Conservation (phyloP, 2,329 filamentous ascomycete genomes). For the Phoma sp. region DNA sequence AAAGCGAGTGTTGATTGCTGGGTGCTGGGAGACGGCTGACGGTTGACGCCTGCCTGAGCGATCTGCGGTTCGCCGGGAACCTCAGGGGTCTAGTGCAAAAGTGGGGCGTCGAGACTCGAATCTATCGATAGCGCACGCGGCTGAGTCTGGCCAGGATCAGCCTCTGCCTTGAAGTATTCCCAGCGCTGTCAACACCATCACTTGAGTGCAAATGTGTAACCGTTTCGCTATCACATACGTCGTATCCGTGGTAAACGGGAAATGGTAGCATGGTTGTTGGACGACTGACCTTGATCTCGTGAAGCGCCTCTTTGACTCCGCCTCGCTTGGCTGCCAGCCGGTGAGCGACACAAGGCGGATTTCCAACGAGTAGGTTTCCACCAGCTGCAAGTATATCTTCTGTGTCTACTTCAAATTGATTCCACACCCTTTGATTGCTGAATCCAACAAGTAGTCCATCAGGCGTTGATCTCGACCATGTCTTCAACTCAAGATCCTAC, state of each 20-base stretch:
- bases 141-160: slow-evolving; percentile 3
- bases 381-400: neutral
- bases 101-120: slow-evolving; percentile 7
- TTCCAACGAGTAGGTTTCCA: slow-evolving; percentile 4
- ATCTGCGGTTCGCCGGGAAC: slow-evolving; percentile 8
- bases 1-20: slow-evolving; percentile 2
- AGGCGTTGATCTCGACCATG: neutral
- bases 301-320: slow-evolving; percentile 12
- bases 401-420: neutral
- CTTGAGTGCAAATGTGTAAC: too few species aligned
- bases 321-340: slow-evolving; percentile 10
- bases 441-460: too few species aligned
- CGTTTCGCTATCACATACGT: neutral
- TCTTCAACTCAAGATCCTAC: neutral
- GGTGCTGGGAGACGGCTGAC: slow-evolving; percentile 4
- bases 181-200: neutral
- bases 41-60: neutral
- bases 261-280: neutral
- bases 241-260: neutral
- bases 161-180: neutral
- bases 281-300: slow-evolving; percentile 2
- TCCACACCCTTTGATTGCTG: too few species aligned
- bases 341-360: slow-evolving; percentile 4
- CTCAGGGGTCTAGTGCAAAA: slow-evolving; percentile 6
- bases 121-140: slow-evolving; percentile 10